These are phyloP conservation scores for Borovskyia barvae DNA, from an alignment of 208 protist species.

Conservation along the genomic window DNA sequence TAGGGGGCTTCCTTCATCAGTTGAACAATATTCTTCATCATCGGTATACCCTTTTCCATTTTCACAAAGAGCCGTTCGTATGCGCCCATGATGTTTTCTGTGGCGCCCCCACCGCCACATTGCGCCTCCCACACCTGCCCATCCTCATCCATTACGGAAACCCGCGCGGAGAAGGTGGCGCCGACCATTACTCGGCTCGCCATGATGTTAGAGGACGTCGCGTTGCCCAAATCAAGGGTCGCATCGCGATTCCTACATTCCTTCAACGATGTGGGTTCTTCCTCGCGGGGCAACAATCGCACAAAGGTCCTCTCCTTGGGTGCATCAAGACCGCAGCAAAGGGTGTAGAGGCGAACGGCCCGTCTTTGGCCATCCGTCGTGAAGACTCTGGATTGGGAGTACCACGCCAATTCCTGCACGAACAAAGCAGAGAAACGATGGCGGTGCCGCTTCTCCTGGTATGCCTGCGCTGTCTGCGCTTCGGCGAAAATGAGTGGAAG, in stretches of 20 bases:
- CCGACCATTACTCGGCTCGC: conserved; percentile 7
- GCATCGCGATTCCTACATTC: too few species aligned
- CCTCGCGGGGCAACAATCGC: conserved; percentile 14
- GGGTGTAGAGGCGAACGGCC: conserved; percentile 56
- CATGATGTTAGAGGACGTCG: background rate
- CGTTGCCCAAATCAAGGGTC: background rate
- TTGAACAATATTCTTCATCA: conserved; percentile 1
- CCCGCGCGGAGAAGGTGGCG: conserved; percentile 9
- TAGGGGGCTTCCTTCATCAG: background rate
- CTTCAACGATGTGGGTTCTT: background rate
- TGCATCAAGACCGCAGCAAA: conserved; percentile 54
- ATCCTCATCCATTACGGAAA: conserved; percentile 19
- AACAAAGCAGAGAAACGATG: background rate
- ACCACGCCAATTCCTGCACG: background rate
- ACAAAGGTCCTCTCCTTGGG: conserved; percentile 34
- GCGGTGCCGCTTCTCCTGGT: background rate
- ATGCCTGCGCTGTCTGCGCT: background rate
- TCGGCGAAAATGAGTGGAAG: conserved; percentile 17
- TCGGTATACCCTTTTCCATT: background rate
- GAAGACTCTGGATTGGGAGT: background rate
- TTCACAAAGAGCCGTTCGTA: conserved; percentile 18
- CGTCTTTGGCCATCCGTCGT: conserved; percentile 58
- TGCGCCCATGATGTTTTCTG: conserved; percentile 10
- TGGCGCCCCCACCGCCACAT: background rate
- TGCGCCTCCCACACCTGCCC: background rate